These are phyloP conservation scores for Abrus precatorius DNA, from an alignment of 306 rosid species.

Conservation along the genomic window DNA sequence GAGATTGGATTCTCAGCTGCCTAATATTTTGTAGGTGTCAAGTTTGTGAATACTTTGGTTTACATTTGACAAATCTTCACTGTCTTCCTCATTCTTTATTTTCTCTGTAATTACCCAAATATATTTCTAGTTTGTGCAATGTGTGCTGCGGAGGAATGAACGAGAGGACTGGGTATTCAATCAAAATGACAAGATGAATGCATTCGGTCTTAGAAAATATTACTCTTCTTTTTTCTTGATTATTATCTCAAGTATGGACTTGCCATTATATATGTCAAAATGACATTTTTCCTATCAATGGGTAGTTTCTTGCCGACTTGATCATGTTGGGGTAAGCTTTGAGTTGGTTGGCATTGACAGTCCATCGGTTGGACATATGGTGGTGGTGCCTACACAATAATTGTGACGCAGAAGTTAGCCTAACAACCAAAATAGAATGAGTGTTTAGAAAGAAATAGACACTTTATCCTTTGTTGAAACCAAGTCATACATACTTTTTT, in stretches of 20 bases:
- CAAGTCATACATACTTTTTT: too few relatives aligned
- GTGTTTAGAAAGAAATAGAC: too few relatives aligned
- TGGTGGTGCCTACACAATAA: neutral
- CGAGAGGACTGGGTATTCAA: slow-evolving; percentile 17
- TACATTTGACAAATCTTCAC: slow-evolving; percentile 46
- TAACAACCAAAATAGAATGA: too few relatives aligned
- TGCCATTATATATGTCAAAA: neutral
- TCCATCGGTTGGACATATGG: neutral
- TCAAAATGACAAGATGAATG: slow-evolving; percentile 37
- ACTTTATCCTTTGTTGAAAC: too few relatives aligned
- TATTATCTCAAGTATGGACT: too few relatives aligned
- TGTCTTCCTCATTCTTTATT: slow-evolving; percentile 57
- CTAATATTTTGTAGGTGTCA: slow-evolving; percentile 81
- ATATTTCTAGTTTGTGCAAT: slow-evolving; percentile 46
- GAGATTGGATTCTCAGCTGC: slow-evolving; percentile 91
- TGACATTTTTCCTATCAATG: neutral
- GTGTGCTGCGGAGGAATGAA: slow-evolving; percentile 48
- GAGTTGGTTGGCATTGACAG: slow-evolving; percentile 4
- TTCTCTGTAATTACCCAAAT: slow-evolving; percentile 58
- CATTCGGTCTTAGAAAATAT: slow-evolving; percentile 36
- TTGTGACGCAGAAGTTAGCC: too few relatives aligned
- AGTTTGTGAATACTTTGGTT: slow-evolving; percentile 69
- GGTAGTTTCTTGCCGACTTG: neutral
- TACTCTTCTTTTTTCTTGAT: neutral
- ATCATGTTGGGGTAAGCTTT: neutral